Evolutionary conservation across 2,329 filamentous ascomycete genomes (phyloP), one percentile per base, ranked within the genome.

Genomic region (Aspergillus unguis): DNA sequence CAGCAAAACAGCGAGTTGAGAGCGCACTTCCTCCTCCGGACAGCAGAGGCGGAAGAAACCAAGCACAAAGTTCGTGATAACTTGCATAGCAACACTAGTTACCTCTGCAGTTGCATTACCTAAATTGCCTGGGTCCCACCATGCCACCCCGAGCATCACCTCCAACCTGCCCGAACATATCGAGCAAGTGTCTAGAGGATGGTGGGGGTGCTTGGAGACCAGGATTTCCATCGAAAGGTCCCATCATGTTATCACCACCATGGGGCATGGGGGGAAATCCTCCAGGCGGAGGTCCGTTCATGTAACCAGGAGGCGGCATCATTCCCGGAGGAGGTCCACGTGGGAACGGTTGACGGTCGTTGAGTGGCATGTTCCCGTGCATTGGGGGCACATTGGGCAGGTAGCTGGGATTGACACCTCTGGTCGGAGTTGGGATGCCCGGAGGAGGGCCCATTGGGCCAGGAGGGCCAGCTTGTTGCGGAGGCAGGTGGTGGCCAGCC

Each of bases 301-400:
- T 70, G 54, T 75, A 77, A 26, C 73, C 74, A 3, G 73, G 74
- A 26, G 73, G 74, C 28, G 73, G 73, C 61, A 73, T 72, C 70
- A 75, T 75, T 44, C 72, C 73, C 5, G 73, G 73, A 9, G 73
- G 73, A 45, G 64, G 63, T 38, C 64, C 64, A 47, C 71, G 71
- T 41, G 73, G 68, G 47, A 73, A 71, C 25, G 61, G 62, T 54
- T 70, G 67, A 25, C 71, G 66, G 29, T 73, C 71, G 44, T 62
- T 69, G 9, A 67, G 60, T 25, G 69, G 65, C 43, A 70, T 60
- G 47, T 62, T 66, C 3, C 59, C 65, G 41, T 65, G 70, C 60
- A 72, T 65, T 11, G 67, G 66, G 62, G 71, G 66, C 55, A 69
- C 66, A 33, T 64, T 66, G 2, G 66, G 56, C 31, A 68, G 63